phyloP scores from a whole-genome alignment of 306 rosid species.

The Castanea sativa region DNA sequence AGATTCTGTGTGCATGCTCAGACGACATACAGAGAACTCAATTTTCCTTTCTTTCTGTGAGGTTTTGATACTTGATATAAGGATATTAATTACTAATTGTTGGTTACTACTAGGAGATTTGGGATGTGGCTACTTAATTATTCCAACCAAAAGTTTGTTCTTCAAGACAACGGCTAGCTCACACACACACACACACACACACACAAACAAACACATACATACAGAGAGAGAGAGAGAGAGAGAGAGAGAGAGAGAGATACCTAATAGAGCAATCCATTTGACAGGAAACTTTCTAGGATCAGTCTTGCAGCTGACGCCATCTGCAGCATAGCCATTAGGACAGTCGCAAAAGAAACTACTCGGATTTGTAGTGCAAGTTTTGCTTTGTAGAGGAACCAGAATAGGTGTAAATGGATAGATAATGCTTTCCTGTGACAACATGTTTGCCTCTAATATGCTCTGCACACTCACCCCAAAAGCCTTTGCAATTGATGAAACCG shows the following conservation, averaged over 20 bases:
- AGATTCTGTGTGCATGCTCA: too few species aligned
- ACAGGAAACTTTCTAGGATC: not conserved
- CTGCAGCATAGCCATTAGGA: not conserved
- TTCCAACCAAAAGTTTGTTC: too few species aligned
- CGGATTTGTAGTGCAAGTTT: conserved; percentile 17
- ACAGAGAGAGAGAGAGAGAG: conserved; percentile 4
- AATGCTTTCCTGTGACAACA: conserved; percentile 12
- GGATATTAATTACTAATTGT: too few species aligned
- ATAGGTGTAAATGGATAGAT: conserved; percentile 30
- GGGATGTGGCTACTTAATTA: too few species aligned
- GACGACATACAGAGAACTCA: too few species aligned
- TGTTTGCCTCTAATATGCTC: conserved; percentile 41
- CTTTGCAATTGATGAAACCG: conserved; percentile 30
- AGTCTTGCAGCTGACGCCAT: not conserved
- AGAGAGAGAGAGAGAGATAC: not conserved
- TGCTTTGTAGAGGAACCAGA: conserved; percentile 41
- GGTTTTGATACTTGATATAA: too few species aligned
- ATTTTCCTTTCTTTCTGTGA: too few species aligned
- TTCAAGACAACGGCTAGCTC: too few species aligned
- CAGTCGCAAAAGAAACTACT: conserved; percentile 13
- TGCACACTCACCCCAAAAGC: conserved; percentile 33
- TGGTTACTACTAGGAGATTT: too few species aligned
- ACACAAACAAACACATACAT: too few species aligned
- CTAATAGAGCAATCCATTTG: not conserved
- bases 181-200: too few species aligned